Conservation (phyloP, 139 green algal species). For the Chlorella ohadii region DNA sequence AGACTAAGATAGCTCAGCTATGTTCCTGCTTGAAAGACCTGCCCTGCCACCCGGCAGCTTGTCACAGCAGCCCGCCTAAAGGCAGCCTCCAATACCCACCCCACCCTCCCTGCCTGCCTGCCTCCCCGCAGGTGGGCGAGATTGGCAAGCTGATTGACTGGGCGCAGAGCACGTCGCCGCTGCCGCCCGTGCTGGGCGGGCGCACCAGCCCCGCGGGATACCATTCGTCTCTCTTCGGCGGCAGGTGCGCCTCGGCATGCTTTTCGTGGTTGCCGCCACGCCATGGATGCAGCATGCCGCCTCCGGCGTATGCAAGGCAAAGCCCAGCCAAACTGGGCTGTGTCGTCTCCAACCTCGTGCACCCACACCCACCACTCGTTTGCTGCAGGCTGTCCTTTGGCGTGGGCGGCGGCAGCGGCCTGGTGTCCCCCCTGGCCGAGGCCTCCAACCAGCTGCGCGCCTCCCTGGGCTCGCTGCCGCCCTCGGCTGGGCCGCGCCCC, state of each 20-base stretch:
- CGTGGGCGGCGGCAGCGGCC: not conserved
- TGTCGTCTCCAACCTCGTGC: no score
- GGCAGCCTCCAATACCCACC: no score
- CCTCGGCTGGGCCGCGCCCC: not conserved
- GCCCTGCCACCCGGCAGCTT: not conserved
- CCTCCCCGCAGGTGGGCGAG: slow-evolving; percentile 24
- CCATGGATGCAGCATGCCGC: no score
- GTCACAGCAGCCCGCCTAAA: not conserved
- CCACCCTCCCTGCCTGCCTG: not conserved
- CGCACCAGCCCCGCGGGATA: slow-evolving; percentile 18
- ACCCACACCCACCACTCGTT: no score
- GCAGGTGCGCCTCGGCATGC: not conserved
- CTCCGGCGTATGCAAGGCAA: no score
- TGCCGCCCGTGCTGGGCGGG: slow-evolving; percentile 7
- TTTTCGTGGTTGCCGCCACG: no score
- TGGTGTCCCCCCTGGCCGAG: slow-evolving; percentile 5
- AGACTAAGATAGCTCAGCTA: no score
- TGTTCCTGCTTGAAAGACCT: no score
- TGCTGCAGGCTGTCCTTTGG: slow-evolving; percentile 30
- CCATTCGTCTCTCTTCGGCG: not conserved
- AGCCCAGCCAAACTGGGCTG: no score
- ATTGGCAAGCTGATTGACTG: slow-evolving; percentile 48
- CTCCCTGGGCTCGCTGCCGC: not conserved
- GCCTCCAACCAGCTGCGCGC: slow-evolving; percentile 4
- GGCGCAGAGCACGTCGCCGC: slow-evolving; percentile 34